Base-by-base conservation (phyloP, 108 stramenopile genomes). In the Aurantiochytrium sp. region DNA sequence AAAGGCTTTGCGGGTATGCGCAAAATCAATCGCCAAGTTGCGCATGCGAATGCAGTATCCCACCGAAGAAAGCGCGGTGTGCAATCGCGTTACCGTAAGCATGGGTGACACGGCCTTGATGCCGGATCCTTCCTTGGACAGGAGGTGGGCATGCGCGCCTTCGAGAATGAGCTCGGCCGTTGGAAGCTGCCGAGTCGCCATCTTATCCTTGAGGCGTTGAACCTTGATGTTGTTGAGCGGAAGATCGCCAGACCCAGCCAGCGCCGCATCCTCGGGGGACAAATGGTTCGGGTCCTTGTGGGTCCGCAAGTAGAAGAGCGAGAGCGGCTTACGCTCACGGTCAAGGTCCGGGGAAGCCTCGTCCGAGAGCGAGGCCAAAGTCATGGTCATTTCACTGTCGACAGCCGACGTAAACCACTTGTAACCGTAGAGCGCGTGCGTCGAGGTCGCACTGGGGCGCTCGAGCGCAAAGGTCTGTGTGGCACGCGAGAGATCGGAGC, bases 1-100 rank as follows among this genome's bases (percentile, higher is more conserved):
- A 83, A 83, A 83, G 19, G 73, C 73, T 6, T 83, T 10, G 19
- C 73, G 19, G 51, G 21, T 47, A 83, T 83, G 73, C 51, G 73
- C 73, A 83, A 83, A 83, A 44, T 83, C 73, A 44, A 83, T 83
- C 12, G 73, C 73, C 51, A 83, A n/a, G 51, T 83, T 83, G 44
- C 73, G 44, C 73, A 83, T 83, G 73, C 73, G 73, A 23, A 53
- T 53, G 49, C 49, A 47, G 51, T 83, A 83, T 5, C 49, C 44
- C 0, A 53, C 73, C n/a, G 73, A 47, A 2, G 49, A 25, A 44
- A 83, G 44, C n/a, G 73, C 44, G 51, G 44, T 83, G 73, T 83
- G 73, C 19, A 83, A n/a, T 5, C 73, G 44, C 73, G 73, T 83
- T 6, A 83, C 28, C 10, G 51, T 53, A 18, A 83, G 51, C 73